Conservation (phyloP, 1,284 basidiomycete species). For the Irpex sp. region DNA sequence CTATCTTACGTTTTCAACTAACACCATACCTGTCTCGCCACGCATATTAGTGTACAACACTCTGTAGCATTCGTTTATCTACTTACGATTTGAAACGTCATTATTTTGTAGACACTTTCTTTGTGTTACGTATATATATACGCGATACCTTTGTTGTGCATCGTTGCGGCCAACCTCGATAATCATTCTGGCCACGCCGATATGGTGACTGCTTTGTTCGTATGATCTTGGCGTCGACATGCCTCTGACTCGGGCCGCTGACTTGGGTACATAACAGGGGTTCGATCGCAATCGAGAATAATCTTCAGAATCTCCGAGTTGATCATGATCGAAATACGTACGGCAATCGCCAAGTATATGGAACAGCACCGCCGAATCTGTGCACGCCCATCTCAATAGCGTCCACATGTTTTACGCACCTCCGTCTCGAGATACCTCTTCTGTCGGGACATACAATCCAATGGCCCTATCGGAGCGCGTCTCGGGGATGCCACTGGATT, state of each 20-base stretch:
- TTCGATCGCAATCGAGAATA: not conserved
- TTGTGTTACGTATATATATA: not conserved
- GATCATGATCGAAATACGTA: slow-evolving; percentile 8
- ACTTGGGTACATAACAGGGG: not conserved
- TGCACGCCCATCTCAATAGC: not conserved
- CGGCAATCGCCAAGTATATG: slow-evolving; percentile 7
- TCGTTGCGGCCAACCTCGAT: not conserved
- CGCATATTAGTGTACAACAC: not conserved
- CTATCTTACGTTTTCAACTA: not conserved
- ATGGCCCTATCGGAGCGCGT: not conserved
- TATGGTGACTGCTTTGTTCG: too few species aligned
- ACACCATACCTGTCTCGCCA: not conserved
- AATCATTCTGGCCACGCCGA: too few species aligned
- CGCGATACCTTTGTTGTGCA: not conserved
- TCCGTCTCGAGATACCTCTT: not conserved
- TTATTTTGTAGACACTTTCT: not conserved
- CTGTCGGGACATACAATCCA: not conserved
- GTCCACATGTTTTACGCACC: not conserved
- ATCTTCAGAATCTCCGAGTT: not conserved
- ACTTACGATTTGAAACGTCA: not conserved
- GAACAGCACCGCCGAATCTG: not conserved
- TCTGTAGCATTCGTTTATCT: not conserved
- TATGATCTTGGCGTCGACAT: not conserved
- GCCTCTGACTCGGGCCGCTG: not conserved
- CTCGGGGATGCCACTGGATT: not conserved